Evolutionary conservation across 1,284 basidiomycete genomes (phyloP), one percentile per base, ranked within the genome.

Genomic region (Schizopora paradoxa): DNA sequence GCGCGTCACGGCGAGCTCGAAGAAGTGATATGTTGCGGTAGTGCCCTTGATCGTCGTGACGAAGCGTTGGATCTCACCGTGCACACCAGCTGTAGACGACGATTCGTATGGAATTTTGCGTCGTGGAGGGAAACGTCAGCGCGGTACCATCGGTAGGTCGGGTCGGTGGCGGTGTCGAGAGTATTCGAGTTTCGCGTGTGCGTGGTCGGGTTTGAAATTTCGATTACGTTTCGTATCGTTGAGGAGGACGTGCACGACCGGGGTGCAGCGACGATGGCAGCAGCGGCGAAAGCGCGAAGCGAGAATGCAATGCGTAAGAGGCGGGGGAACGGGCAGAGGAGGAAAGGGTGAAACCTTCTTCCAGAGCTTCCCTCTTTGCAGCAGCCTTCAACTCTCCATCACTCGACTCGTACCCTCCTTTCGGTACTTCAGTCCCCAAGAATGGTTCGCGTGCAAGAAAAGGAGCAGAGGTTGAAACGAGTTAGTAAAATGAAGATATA

Each of bases 291-390:
- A 54, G 61, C 50, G 55, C 65, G 66, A 58, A 60, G 19, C 51
- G 51, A 54, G 51, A 57, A 54, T 61, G 59, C 57, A 61, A 62
- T 56, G 60, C 65, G 70, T 64, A 70, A 71, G 74, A 71, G 59
- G 66, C 66, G 77, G 75, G 74, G 74, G 72, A 73, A 82, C 78
- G 78, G 71, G 75, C 65, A 81, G 72, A 83, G 74, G 77, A 78
- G 77, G 73, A 79, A 79, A 77, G 72, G 79, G 78, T 81, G 78
- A 78, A 83, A 90, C 86, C 86, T 89, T 90, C 86, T 86, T 90
- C 86, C 66, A 84, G 73, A 69, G 86, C 86, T 79, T 90, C 86
- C 65, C 87, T 78, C 61, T 79, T 82, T 67, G 87, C 87, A 64
- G 86, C 87, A 67, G 78, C 80, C 73, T 88, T 85, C 60, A 90